These are phyloP conservation scores for Entomophthora muscae DNA, from an alignment of 371 early-diverging fungal genomes.

Conservation along the genomic window DNA sequence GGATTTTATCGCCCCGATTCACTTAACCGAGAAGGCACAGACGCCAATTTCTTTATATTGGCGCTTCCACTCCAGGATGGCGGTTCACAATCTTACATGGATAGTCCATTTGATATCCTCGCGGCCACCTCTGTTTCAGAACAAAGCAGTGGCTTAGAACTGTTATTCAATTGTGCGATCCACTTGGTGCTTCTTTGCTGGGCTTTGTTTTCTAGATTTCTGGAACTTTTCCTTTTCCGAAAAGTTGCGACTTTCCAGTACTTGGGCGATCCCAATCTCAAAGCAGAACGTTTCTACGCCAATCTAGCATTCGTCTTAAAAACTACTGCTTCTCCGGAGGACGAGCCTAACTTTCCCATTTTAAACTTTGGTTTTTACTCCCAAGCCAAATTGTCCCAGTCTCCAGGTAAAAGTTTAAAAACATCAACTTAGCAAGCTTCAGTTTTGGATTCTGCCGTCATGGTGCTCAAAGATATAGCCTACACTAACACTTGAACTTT, in stretches of 20 bases:
- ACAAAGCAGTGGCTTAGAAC: not conserved
- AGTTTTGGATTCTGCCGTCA: not conserved
- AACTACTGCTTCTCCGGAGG: not conserved
- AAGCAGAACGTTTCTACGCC: not conserved
- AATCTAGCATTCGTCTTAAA: not conserved
- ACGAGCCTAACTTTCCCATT: not conserved
- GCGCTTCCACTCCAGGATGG: not conserved
- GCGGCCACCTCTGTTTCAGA: not conserved
- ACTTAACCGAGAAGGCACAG: not conserved
- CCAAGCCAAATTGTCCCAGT: not conserved
- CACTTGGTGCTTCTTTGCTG: not conserved
- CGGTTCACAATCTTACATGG: not conserved
- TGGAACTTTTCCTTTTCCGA: not conserved
- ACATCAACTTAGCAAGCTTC: not conserved
- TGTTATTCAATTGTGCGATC: not conserved
- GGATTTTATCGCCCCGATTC: not conserved
- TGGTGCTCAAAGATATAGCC: not conserved
- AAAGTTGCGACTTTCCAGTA: not conserved
- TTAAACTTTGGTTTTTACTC: not conserved
- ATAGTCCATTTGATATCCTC: not conserved
- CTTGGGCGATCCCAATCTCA: not conserved
- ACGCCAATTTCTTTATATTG: not conserved
- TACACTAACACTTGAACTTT: not conserved
- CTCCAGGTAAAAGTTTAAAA: not conserved
- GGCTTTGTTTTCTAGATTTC: not conserved